These are phyloP conservation scores for Mortierella alpina DNA, from an alignment of 192 early-diverging fungal species.

Conservation along the genomic window DNA sequence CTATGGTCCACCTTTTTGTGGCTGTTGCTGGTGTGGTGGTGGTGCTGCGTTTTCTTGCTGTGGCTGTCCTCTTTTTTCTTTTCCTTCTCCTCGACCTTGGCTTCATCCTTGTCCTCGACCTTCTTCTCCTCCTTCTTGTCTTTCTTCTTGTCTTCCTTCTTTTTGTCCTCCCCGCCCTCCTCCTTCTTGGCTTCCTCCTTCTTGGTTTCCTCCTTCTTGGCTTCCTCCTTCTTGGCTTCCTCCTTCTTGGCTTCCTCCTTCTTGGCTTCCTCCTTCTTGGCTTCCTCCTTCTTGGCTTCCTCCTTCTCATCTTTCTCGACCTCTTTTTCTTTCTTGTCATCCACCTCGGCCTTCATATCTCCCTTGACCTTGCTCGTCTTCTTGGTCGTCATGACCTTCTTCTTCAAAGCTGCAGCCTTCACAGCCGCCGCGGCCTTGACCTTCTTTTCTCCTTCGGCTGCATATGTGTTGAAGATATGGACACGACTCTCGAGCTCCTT, in stretches of 20 bases:
- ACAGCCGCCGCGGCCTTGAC: background rate
- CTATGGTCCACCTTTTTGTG: background rate
- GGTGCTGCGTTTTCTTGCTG: background rate
- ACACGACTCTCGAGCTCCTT: slow-evolving; percentile 16
- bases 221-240: background rate
- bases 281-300: background rate
- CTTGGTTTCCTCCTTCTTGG: background rate
- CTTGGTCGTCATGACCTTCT: background rate
- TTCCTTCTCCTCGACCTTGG: background rate
- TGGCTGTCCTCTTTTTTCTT: background rate
- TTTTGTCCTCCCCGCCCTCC: too few relatives aligned
- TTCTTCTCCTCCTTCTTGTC: background rate
- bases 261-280: background rate
- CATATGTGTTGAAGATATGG: slow-evolving; percentile 10
- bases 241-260: background rate
- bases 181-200: background rate
- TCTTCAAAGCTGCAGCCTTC: background rate
- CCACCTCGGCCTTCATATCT: background rate
- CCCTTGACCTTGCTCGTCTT: background rate
- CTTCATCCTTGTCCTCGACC: background rate
- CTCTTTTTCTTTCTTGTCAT: background rate
- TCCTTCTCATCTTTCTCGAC: background rate
- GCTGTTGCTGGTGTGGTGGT: background rate
- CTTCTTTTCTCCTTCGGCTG: background rate
- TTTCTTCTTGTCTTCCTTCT: background rate